Evolutionary conservation across 2,329 filamentous ascomycete genomes (phyloP), one percentile per base, ranked within the genome.

Genomic region (Monilinia polystroma): DNA sequence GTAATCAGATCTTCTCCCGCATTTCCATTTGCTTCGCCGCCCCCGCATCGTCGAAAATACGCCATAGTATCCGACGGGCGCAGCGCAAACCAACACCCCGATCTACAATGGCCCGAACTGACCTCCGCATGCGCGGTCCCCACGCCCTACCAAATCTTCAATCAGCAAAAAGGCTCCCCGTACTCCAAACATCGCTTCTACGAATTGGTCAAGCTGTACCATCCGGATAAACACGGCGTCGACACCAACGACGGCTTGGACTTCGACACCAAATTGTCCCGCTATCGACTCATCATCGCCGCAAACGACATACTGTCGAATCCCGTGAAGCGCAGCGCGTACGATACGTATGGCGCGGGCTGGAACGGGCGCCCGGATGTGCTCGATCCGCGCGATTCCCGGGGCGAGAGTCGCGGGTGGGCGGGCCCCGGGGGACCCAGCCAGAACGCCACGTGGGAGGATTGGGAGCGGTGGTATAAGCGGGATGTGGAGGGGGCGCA

Each of bases 381-480:
- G 32, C 69, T 68, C 65, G 68, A 67, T 66, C 75, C 68, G 56
- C 68, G 70, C 67, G 72, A 74, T 69, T 70, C 67, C 35, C 51
- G 45, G 20, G 59, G 67, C 12, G 62, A 64, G 32, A 69, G 64
- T 12, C 64, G 67, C 67, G 73, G 72, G 8, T 75, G 75, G 74
- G 70, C 69, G 6, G 69, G 71, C 12, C 72, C 72, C 8, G 64
- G 70, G 23, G 76, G 83, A 3, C 85, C 88, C 59, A 85, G 81
- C 74, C 77, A 81, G 72, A 98, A 98, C 77, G 95, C 92, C 0
- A 98, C 95, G 0, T 99, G 95, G 95, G 95, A 99, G 77, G 95
- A 99, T 77, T 97, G 93, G 93, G 92, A 97, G 80, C 84, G 83
- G 55, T 96, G 90, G 88, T 85, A 91, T 72, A 81, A 86, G 45